These are phyloP conservation scores for Camelina laxa DNA, from an alignment of 345 rosid genomes.

Conservation along the genomic window DNA sequence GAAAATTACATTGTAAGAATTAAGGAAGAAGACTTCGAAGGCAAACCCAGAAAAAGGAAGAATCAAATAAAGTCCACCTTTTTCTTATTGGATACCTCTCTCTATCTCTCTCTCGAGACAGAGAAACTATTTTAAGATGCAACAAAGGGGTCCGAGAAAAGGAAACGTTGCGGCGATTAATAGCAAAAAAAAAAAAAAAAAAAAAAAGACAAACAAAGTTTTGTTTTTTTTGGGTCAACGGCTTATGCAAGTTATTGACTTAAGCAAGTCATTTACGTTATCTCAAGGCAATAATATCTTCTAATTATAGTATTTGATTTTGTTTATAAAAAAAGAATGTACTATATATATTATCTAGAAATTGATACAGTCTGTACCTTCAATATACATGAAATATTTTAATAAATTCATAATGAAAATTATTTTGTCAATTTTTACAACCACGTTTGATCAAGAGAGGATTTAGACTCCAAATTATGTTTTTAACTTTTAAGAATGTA, in stretches of 20 bases:
- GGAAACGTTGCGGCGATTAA: slow-evolving; percentile 8
- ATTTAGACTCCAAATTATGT: no score
- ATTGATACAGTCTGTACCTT: neutral
- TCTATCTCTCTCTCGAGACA: neutral
- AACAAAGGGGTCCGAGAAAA: slow-evolving; percentile 19
- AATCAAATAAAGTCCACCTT: slow-evolving; percentile 14
- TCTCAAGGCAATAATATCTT: neutral
- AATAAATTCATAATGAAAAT: no score
- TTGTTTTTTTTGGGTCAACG: slow-evolving; percentile 21
- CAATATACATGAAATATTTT: no score
- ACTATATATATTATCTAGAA: neutral
- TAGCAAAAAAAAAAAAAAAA: neutral
- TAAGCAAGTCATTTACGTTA: neutral
- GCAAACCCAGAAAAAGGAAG: slow-evolving; percentile 33
- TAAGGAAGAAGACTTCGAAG: slow-evolving; percentile 32
- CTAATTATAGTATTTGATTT: neutral
- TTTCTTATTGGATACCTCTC: neutral
- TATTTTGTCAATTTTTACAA: no score
- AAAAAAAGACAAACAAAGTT: no score
- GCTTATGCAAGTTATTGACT: slow-evolving; percentile 6
- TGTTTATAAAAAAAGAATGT: no score
- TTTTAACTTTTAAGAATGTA: no score
- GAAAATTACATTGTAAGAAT: slow-evolving; percentile 25
- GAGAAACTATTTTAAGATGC: neutral
- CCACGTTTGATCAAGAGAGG: no score